Evolutionary conservation across 2,329 filamentous ascomycete genomes (phyloP).

Genomic region (Cordyceps cateniannulata): DNA sequence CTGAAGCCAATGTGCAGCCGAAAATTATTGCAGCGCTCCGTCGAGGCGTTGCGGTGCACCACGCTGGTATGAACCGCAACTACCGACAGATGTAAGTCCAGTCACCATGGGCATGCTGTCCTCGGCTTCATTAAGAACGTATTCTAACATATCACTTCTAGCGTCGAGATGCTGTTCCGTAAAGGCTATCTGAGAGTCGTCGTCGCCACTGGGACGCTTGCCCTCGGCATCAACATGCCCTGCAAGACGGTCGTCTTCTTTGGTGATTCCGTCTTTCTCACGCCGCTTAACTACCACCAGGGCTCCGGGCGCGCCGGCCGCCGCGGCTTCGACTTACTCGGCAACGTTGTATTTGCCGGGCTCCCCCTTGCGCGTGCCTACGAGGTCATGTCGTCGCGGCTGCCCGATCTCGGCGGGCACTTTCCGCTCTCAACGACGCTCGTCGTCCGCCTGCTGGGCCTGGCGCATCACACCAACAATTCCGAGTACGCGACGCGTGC

Average conservation of each 20-base stretch:
- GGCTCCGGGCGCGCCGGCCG: constrained; percentile 71
- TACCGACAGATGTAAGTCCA: constrained; percentile 58
- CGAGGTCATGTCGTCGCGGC: constrained; percentile 63
- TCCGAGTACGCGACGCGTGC: constrained; percentile 55
- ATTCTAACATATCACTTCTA: constrained; percentile 17
- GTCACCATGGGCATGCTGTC: no score
- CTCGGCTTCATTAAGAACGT: background rate
- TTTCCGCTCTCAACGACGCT: constrained; percentile 72
- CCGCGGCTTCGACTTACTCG: constrained; percentile 72
- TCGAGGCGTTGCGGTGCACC: constrained; percentile 69
- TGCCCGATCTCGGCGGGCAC: constrained; percentile 70
- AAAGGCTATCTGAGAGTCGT: constrained; percentile 65
- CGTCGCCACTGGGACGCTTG: constrained; percentile 69
- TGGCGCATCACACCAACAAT: constrained; percentile 60
- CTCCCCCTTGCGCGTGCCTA: constrained; percentile 54
- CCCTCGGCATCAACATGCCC: constrained; percentile 77
- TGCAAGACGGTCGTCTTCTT: constrained; percentile 76
- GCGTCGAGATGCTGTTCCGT: constrained; percentile 67
- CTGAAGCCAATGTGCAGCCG: constrained; percentile 40
- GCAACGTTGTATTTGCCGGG: constrained; percentile 73
- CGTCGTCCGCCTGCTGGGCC: constrained; percentile 59
- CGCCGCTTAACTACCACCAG: constrained; percentile 70
- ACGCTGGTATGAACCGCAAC: constrained; percentile 71
- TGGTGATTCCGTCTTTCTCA: constrained; percentile 67
- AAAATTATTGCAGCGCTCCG: constrained; percentile 54